A percentile compares a stretch with the other conserved stretches of the same genome.
These are phyloP conservation scores for Gremmenia infestans DNA, from an alignment of 2,329 filamentous ascomycete species.

Conservation along the genomic window DNA sequence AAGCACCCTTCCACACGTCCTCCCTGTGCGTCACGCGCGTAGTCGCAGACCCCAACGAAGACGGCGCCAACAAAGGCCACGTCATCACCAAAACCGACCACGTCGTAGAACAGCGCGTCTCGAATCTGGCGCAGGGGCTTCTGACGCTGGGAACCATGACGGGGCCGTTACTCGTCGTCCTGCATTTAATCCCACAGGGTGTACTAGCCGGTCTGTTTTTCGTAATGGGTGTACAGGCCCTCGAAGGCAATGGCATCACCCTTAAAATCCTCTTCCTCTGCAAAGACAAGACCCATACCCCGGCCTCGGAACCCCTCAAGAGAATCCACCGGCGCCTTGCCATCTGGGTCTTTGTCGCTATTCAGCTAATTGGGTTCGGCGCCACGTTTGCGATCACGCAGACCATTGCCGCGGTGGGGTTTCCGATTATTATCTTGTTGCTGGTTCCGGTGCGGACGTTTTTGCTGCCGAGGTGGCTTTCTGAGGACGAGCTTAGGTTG, in stretches of 20 bases:
- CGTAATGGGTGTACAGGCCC: constrained; percentile 76
- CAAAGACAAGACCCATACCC: constrained; percentile 59
- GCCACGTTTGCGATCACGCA: constrained; percentile 80
- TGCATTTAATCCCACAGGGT: constrained; percentile 74
- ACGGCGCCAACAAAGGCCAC: constrained; percentile 53
- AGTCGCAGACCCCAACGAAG: constrained; percentile 45
- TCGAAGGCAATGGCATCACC: constrained; percentile 73
- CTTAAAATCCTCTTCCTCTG: constrained; percentile 66
- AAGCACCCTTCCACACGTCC: constrained; percentile 77
- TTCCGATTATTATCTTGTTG: constrained; percentile 44
- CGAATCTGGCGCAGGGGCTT: constrained; percentile 72
- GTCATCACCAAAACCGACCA: constrained; percentile 48
- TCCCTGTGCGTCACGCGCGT: constrained; percentile 67
- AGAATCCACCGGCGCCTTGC: constrained; percentile 55
- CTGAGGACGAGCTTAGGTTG: constrained; percentile 22
- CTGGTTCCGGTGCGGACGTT: constrained; percentile 25
- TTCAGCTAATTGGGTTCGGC: constrained; percentile 67
- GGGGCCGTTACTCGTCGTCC: constrained; percentile 65
- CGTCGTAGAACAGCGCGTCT: constrained; percentile 74
- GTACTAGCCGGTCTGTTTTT: constrained; percentile 80
- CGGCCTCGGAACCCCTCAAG: constrained; percentile 53
- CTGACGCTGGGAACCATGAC: constrained; percentile 76
- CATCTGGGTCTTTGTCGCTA: constrained; percentile 66
- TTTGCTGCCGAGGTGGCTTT: constrained; percentile 37
- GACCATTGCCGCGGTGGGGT: constrained; percentile 77